Percentiles rank a stretch among this genome's conserved stretches.
These are phyloP conservation scores for Senna siamea DNA, from an alignment of 306 rosid species.

Conservation along the genomic window DNA sequence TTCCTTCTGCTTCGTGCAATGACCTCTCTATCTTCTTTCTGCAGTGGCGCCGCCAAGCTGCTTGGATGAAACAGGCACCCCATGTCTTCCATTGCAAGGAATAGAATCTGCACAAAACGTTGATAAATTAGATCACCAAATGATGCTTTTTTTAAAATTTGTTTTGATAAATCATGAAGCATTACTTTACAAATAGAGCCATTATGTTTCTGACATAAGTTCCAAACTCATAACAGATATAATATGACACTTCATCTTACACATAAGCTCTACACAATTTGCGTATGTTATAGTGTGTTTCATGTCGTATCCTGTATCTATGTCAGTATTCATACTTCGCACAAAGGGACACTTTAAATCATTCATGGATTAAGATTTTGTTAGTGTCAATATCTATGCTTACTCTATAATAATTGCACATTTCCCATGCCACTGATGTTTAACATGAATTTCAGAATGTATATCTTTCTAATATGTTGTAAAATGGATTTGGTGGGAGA, in stretches of 20 bases:
- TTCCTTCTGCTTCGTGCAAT: slow-evolving; percentile 52
- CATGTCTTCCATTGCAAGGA: slow-evolving; percentile 79
- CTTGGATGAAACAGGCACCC: slow-evolving; percentile 78
- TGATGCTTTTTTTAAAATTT: not conserved
- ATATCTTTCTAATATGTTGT: not conserved
- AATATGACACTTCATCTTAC: too few relatives aligned
- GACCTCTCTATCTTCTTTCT: slow-evolving; percentile 55
- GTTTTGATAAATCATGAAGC: not conserved
- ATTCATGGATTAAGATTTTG: too few relatives aligned
- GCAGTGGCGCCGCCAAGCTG: slow-evolving; percentile 63
- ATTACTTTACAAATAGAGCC: not conserved
- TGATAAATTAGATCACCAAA: not conserved
- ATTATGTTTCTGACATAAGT: too few relatives aligned
- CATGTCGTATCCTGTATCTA: too few relatives aligned
- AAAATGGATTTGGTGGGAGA: not conserved
- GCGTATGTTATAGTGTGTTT: too few relatives aligned
- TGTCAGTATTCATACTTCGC: too few relatives aligned
- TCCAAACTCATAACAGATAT: not conserved
- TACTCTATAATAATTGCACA: not conserved
- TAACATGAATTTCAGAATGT: not conserved
- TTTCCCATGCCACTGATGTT: not conserved
- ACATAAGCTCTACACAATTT: too few relatives aligned
- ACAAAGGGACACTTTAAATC: too few relatives aligned
- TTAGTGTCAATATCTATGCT: too few relatives aligned
- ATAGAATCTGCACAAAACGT: slow-evolving; percentile 43